A percentile compares a stretch with the other conserved stretches of the same genome.
Evolutionary conservation across 2,329 filamentous ascomycete species (phyloP).

Genomic region (Sporothrix curviconia): DNA sequence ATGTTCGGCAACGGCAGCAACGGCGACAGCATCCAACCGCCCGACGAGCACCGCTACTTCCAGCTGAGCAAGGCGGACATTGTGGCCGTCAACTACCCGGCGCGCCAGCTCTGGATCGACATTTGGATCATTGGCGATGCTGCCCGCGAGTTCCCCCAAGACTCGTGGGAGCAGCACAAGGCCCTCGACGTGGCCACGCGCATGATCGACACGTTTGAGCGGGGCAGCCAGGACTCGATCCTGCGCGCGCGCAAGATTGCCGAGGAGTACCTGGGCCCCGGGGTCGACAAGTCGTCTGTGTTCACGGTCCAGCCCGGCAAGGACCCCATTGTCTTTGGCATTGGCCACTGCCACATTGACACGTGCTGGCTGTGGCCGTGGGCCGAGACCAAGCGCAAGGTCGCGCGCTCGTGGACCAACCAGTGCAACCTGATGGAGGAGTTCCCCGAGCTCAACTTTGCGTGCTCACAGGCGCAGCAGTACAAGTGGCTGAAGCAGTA

Average conservation of each 20-base stretch:
- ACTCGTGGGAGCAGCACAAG: conserved; percentile 84
- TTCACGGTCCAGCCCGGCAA: conserved; percentile 69
- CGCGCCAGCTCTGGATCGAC: conserved; percentile 77
- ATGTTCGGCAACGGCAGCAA: conserved; percentile 91
- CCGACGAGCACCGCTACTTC: conserved; percentile 77
- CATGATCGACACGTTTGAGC: conserved; percentile 86
- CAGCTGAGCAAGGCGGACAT: conserved; percentile 73
- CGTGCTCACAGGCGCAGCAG: conserved; percentile 90
- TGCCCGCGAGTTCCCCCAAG: conserved; percentile 78
- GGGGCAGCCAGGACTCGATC: conserved; percentile 71
- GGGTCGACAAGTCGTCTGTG: conserved; percentile 75
- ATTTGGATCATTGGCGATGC: conserved; percentile 96
- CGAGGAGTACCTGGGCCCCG: conserved; percentile 70
- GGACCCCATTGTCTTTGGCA: conserved; percentile 72
- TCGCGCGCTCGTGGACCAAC: conserved; percentile 91
- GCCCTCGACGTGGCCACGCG: conserved; percentile 76
- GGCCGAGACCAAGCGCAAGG: conserved; percentile 95
- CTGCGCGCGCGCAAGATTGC: conserved; percentile 76
- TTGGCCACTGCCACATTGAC: conserved; percentile 97
- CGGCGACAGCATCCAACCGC: conserved; percentile 82
- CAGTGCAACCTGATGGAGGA: conserved; percentile 93
- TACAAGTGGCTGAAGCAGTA: conserved; percentile 93
- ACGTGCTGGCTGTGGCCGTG: conserved; percentile 99
- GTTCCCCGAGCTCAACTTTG: conserved; percentile 89
- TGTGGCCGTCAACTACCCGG: conserved; percentile 79